Evolutionary conservation across 2,329 filamentous ascomycete species (phyloP).

Genomic region (Didymella lethalis): DNA sequence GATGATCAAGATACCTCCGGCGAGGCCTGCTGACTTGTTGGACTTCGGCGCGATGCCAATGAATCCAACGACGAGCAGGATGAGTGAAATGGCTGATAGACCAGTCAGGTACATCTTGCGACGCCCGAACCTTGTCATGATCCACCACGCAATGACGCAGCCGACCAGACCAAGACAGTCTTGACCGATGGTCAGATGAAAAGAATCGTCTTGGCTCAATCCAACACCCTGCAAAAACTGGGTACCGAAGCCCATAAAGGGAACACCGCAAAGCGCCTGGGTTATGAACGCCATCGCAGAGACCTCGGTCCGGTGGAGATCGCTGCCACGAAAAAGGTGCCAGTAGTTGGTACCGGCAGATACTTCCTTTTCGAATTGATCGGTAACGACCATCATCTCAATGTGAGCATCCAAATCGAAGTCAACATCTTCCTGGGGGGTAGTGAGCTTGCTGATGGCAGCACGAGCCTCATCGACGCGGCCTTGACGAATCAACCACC

Average conservation of each 20-base stretch:
- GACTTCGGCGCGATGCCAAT: slow-evolving; percentile 64
- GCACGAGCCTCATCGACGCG: slow-evolving; percentile 69
- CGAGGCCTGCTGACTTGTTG: slow-evolving; percentile 55
- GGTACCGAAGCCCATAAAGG: slow-evolving; percentile 37
- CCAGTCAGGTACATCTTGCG: slow-evolving; percentile 77
- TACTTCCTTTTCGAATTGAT: slow-evolving; percentile 75
- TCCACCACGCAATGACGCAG: slow-evolving; percentile 77
- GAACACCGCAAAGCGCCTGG: slow-evolving; percentile 47
- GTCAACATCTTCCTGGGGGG: slow-evolving; percentile 52
- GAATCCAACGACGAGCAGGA: slow-evolving; percentile 69
- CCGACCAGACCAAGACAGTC: slow-evolving; percentile 51
- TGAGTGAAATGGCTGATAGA: slow-evolving; percentile 28
- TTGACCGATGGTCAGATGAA: slow-evolving; percentile 36
- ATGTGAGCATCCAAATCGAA: slow-evolving; percentile 61
- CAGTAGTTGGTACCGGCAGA: slow-evolving; percentile 71
- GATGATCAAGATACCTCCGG: slow-evolving; percentile 37
- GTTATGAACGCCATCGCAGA: slow-evolving; percentile 58
- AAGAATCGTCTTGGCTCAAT: slow-evolving; percentile 33
- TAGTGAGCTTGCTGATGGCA: slow-evolving; percentile 69
- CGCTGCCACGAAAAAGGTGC: slow-evolving; percentile 81
- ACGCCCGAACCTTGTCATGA: slow-evolving; percentile 80
- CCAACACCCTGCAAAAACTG: slow-evolving; percentile 37
- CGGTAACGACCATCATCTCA: slow-evolving; percentile 89
- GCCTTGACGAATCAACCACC: slow-evolving; percentile 59
- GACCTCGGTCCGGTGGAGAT: slow-evolving; percentile 80